Evolutionary conservation across 805 yeast species (phyloP).

Genomic region (Grigorovia jiainica): DNA sequence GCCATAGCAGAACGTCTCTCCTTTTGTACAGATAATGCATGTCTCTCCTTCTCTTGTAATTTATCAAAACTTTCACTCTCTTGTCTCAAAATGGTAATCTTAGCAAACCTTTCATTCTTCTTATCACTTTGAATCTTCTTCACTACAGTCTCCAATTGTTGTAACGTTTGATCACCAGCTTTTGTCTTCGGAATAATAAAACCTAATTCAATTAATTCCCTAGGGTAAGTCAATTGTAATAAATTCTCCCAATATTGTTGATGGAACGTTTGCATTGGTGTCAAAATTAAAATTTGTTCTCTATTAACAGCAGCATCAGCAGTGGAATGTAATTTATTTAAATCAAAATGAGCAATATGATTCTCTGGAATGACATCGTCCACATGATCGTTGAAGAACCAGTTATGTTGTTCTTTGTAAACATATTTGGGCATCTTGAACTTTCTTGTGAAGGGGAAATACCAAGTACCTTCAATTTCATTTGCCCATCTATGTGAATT

Average conservation of each 20-base stretch:
- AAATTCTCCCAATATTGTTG: conserved; percentile 84
- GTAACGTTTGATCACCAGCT: conserved; percentile 75
- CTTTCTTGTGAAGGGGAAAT: conserved; percentile 27
- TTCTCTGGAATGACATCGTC: conserved; percentile 54
- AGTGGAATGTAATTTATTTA: conserved; percentile 68
- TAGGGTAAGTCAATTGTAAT: conserved; percentile 67
- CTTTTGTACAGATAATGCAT: conserved; percentile 77
- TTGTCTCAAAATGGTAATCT: conserved; percentile 83
- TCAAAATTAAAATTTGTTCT: conserved; percentile 76
- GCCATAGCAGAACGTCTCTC: conserved; percentile 89
- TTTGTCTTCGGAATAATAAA: conserved; percentile 78
- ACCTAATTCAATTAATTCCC: conserved; percentile 76
- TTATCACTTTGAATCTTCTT: conserved; percentile 59
- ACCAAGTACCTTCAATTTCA: conserved; percentile 28
- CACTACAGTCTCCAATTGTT: conserved; percentile 63
- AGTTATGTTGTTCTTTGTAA: conserved; percentile 31
- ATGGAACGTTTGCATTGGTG: conserved; percentile 85
- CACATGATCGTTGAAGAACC: conserved; percentile 42
- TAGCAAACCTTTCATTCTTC: conserved; percentile 59
- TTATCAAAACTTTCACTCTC: conserved; percentile 69
- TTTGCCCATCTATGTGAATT: conserved; percentile 29
- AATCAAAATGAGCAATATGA: conserved; percentile 74
- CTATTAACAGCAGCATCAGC: conserved; percentile 62
- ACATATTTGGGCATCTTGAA: conserved; percentile 37
- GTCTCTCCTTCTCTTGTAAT: conserved; percentile 82